Conservation (phyloP, 2,329 filamentous ascomycete species). For the Clarireedia hainanense region DNA sequence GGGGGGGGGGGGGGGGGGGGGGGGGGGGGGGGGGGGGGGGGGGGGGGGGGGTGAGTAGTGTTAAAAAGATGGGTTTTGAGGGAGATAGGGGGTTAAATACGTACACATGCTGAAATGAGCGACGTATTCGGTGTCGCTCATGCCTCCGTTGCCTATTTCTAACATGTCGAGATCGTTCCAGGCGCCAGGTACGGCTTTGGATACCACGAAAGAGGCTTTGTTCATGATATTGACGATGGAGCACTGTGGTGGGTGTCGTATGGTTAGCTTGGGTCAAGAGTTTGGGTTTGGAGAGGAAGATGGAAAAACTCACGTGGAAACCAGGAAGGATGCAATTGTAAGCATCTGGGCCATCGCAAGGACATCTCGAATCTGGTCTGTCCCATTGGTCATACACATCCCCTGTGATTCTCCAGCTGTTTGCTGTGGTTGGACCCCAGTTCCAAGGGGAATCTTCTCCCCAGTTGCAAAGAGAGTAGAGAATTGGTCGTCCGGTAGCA, state of each 20-base stretch:
- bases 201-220: constrained; percentile 25
- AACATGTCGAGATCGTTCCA: constrained; percentile 31
- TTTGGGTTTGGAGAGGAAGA: not conserved
- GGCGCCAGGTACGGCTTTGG: constrained; percentile 25
- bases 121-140: constrained; percentile 32
- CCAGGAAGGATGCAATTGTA: constrained; percentile 26
- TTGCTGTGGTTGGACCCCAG: constrained; percentile 30
- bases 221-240: constrained; percentile 24
- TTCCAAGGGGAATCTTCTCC: constrained; percentile 39
- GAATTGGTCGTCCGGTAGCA: constrained; percentile 31
- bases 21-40: no score
- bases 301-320: constrained; percentile 15
- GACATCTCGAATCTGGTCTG: constrained; percentile 32
- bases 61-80: not conserved
- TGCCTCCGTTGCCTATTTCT: constrained; percentile 32
- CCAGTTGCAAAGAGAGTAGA: constrained; percentile 39
- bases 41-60: not conserved
- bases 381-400: constrained; percentile 34
- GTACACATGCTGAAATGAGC: constrained; percentile 27
- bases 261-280: not conserved
- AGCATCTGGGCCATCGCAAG: constrained; percentile 33
- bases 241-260: constrained; percentile 15
- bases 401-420: constrained; percentile 33
- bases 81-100: not conserved
- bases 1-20: no score